Evolutionary conservation across 306 rosid species (phyloP), one percentile per base, ranked within the genome.

Genomic region (Luffa acutangula): DNA sequence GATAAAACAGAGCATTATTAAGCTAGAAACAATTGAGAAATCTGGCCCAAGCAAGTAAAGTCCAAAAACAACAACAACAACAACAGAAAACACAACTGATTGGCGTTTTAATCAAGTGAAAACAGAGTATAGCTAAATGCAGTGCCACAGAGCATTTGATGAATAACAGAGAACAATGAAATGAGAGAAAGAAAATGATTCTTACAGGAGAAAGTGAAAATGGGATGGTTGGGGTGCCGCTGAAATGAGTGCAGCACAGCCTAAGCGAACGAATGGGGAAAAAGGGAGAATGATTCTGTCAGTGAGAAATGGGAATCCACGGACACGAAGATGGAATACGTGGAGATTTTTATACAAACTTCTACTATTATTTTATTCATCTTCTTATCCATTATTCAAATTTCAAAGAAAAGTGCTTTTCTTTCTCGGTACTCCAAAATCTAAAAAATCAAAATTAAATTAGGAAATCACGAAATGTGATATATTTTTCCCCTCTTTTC

Each of bases 231-330:
- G 6, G 60, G n/a, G 60, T 5, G 12, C 14, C 20, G 25, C 62
- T 1, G 25, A n/a, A 20, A 36, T 21, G 77, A 37, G 65, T 1
- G 64, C 64, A 20, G 70, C 70, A 21, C 31, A 54, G 20, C 49
- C 20, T 18, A 21, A 54, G 60, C 25, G 54, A 45, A 41, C 1
- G 75, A 42, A 21, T 20, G 14, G 14, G 6, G 5, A 58, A 63
- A 71, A 45, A 20, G 56, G 56, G 37, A 45, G 76, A 18, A 43
- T 4, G 37, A 14, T 45, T 20, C 59, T 73, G 59, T 6, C 5
- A 71, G 13, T 46, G 54, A 34, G 77, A 73, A 73, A 73, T 31
- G 57, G 58, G 75, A 69, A 42, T 43, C 75, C 53, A 67, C 75
- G 8, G 3, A 69, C 9, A 69, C 52, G 53, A 69, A 69, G 18